A percentile compares a stretch with the other conserved stretches of the same genome.
phyloP scores from a whole-genome alignment of 345 rosid genomes.

The Arabidopsis arenosa region DNA sequence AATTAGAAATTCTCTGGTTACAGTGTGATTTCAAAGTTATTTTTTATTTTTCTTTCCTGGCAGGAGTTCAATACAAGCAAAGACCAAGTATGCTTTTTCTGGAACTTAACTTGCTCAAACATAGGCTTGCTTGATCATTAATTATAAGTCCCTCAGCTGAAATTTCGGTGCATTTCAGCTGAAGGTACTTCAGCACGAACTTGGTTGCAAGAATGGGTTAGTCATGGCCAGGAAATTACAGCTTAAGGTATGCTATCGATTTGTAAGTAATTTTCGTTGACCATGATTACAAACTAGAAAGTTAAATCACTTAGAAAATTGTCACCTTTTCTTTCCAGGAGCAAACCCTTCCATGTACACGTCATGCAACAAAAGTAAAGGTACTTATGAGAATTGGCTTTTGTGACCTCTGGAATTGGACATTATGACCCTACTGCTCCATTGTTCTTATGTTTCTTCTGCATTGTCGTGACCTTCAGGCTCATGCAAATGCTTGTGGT shows the following conservation, averaged over 20 bases:
- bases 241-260: conserved; percentile 34
- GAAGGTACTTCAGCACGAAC: conserved; percentile 68
- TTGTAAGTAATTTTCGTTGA: neutral
- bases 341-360: conserved; percentile 39
- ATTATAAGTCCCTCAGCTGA: conserved; percentile 32
- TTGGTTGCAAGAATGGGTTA: conserved; percentile 66
- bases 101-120: conserved; percentile 34
- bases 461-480: conserved; percentile 46
- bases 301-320: conserved; percentile 17
- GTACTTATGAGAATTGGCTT: conserved; percentile 33
- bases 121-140: conserved; percentile 19
- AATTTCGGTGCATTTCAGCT: conserved; percentile 53
- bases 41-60: conserved; percentile 43
- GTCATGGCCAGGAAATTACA: conserved; percentile 45
- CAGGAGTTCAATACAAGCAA: conserved; percentile 75
- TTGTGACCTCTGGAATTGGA: conserved; percentile 9
- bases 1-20: conserved; percentile 5
- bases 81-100: conserved; percentile 59
- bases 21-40: conserved; percentile 6
- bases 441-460: conserved; percentile 37
- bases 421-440: conserved; percentile 17
- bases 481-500: conserved; percentile 34
- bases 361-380: conserved; percentile 42
- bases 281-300: conserved; percentile 10
- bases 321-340: conserved; percentile 41